phyloP scores from a whole-genome alignment of 306 rosid genomes.

The Urtica urens region DNA sequence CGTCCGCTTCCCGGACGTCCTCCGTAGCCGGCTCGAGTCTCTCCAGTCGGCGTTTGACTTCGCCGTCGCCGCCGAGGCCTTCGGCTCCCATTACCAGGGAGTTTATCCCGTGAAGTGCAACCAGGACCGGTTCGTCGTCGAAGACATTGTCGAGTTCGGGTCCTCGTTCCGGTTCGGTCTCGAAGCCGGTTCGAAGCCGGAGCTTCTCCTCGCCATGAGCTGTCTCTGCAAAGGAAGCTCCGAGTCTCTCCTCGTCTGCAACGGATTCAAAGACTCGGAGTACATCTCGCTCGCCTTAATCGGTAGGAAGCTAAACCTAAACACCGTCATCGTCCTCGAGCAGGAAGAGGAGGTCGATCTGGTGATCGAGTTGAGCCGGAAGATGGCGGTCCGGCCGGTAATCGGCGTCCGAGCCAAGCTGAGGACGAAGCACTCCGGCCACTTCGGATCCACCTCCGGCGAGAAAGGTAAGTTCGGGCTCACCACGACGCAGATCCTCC shows the following conservation, averaged over 20 bases:
- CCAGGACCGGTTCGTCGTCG: constrained; percentile 80
- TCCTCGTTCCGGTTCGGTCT: constrained; percentile 62
- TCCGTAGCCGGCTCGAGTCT: constrained; percentile 61
- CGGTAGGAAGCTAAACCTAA: constrained; percentile 58
- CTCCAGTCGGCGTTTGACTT: constrained; percentile 56
- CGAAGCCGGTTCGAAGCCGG: constrained; percentile 92
- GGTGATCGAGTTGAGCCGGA: constrained; percentile 53
- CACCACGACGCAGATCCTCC: constrained; percentile 53
- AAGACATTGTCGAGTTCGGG: constrained; percentile 71
- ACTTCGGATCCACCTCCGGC: constrained; percentile 75
- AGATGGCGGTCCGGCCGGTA: constrained; percentile 54
- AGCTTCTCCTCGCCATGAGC: constrained; percentile 79
- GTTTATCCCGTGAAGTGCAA: constrained; percentile 87
- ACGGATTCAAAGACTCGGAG: constrained; percentile 67
- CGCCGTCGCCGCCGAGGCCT: constrained; percentile 58
- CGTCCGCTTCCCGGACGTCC: constrained; percentile 64
- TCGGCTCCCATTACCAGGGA: constrained; percentile 71
- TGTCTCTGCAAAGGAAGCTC: constrained; percentile 72
- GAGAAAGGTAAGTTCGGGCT: constrained; percentile 91
- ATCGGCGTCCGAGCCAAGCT: constrained; percentile 79
- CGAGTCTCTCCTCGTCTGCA: constrained; percentile 55
- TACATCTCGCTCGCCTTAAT: constrained; percentile 64
- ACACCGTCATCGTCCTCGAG: constrained; percentile 73
- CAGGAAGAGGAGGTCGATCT: constrained; percentile 77
- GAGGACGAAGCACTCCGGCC: constrained; percentile 76